Percentiles rank a stretch among this genome's conserved stretches.
Conservation (phyloP, 805 yeast species). For the Jamesozyma spencerorum region DNA sequence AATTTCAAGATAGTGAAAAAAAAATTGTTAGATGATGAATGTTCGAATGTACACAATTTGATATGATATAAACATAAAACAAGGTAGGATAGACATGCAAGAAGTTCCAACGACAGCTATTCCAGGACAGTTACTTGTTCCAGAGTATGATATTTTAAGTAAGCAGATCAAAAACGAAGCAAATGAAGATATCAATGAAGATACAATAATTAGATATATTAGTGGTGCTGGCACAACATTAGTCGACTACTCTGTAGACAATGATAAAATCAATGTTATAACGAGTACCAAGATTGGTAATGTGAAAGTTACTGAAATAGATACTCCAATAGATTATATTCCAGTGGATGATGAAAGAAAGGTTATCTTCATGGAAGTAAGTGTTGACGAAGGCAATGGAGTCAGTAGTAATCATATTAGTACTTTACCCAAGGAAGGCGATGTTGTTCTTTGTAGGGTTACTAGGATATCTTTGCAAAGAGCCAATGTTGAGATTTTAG, state of each 20-base stretch:
- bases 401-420: background rate
- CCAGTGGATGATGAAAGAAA: constrained; percentile 10
- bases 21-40: background rate
- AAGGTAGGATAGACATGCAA: background rate
- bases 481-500: constrained; percentile 68
- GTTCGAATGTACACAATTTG: background rate
- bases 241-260: constrained; percentile 32
- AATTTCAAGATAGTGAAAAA: background rate
- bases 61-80: background rate
- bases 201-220: constrained; percentile 30
- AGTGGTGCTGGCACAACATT: constrained; percentile 61
- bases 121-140: constrained; percentile 79
- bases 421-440: constrained; percentile 63
- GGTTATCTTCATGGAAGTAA: constrained; percentile 5
- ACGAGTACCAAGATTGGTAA: constrained; percentile 58
- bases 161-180: background rate
- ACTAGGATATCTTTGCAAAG: constrained; percentile 57
- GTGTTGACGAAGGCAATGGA: constrained; percentile 5
- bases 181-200: background rate
- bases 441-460: constrained; percentile 69
- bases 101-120: constrained; percentile 40
- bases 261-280: constrained; percentile 37
- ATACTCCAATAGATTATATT: constrained; percentile 7
- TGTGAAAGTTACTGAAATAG: constrained; percentile 30
- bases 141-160: constrained; percentile 34